Base-by-base conservation (phyloP, 805 yeast genomes). In the Kodamaea hsintzibuensis region DNA sequence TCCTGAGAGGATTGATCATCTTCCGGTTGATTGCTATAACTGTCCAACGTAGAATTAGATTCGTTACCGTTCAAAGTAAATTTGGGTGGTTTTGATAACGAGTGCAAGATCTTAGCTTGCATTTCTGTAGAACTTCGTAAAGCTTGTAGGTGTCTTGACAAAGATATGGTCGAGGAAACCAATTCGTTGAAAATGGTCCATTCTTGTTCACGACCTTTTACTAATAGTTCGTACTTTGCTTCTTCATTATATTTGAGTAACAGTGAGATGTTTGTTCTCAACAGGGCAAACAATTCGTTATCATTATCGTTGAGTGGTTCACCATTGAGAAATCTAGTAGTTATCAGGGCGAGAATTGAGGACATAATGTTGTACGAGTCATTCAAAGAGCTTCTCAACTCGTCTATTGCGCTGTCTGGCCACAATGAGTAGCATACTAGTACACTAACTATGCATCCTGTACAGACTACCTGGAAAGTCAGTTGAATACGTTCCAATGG, bases 71-170 rank as follows among this genome's bases (percentile, higher is more conserved):
- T 76, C 7, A 86, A 69, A 6, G 44, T 40, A 13, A 40, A 40
- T 7, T 16, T 25, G 3, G 44, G 44, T 2, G 44, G 44, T 40
- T n/a, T 40, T 16, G 25, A 2, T 10, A 40, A 4, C 13, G 44
- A 40, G 22, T 37, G 42, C 4, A 50, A 19, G 8, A 85, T 68
- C 30, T 77, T 76, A 78, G 83, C 77, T 62, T 85, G 88, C 75
- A 86, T 86, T 55, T 84, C 88, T 9, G 86, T 82, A 12, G 92
- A 86, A 46, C 85, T 79, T 56, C 82, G 73, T 58, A 89, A 71
- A 0, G 93, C 93, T 50, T 87, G 86, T 42, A 88, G 63, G 60
- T 83, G 85, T 57, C 81, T 78, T 5, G 79, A 69, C 57, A 89
- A 63, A 9, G 79, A 72, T 40, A 79, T 74, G 7, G 84, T 79